phyloP scores from a whole-genome alignment of 176 grass and related monocot species.

The Oryza longistaminata region DNA sequence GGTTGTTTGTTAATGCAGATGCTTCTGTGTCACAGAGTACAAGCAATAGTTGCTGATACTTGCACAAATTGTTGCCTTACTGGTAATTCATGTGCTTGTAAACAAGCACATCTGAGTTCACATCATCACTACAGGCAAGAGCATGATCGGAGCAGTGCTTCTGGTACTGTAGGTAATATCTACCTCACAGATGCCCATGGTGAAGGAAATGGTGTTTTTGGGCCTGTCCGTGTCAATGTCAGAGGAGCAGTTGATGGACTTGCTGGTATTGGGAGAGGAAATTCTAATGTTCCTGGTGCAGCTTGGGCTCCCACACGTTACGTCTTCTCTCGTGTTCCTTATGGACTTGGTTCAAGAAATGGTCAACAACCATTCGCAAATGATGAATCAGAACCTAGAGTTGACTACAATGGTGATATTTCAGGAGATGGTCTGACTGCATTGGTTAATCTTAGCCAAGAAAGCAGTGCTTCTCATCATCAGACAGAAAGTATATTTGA shows the following conservation, averaged over 20 bases:
- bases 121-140: slow-evolving; percentile 87
- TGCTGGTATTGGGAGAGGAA: slow-evolving; percentile 90
- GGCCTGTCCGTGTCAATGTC: slow-evolving; percentile 75
- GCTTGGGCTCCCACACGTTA: slow-evolving; percentile 91
- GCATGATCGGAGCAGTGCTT: slow-evolving; percentile 70
- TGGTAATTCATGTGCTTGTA: slow-evolving; percentile 87
- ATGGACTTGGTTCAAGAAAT: slow-evolving; percentile 82
- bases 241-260: slow-evolving; percentile 93
- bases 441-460: slow-evolving; percentile 85
- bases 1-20: slow-evolving; percentile 67
- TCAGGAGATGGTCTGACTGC: slow-evolving; percentile 89
- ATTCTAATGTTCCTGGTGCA: slow-evolving; percentile 67
- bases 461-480: slow-evolving; percentile 42
- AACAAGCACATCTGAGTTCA: slow-evolving; percentile 74
- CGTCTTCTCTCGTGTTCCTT: slow-evolving; percentile 93
- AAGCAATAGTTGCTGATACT: slow-evolving; percentile 85
- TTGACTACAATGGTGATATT: slow-evolving; percentile 78
- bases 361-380: slow-evolving; percentile 65
- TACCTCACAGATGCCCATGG: slow-evolving; percentile 79
- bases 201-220: slow-evolving; percentile 68
- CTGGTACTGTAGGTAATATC: slow-evolving; percentile 63
- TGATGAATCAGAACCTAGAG: slow-evolving; percentile 83
- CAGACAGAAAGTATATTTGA: slow-evolving; percentile 64
- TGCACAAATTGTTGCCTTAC: slow-evolving; percentile 95
- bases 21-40: slow-evolving; percentile 89